Base-by-base conservation (phyloP, 2,329 filamentous ascomycete genomes). In the Neodidymelliopsis sp. region DNA sequence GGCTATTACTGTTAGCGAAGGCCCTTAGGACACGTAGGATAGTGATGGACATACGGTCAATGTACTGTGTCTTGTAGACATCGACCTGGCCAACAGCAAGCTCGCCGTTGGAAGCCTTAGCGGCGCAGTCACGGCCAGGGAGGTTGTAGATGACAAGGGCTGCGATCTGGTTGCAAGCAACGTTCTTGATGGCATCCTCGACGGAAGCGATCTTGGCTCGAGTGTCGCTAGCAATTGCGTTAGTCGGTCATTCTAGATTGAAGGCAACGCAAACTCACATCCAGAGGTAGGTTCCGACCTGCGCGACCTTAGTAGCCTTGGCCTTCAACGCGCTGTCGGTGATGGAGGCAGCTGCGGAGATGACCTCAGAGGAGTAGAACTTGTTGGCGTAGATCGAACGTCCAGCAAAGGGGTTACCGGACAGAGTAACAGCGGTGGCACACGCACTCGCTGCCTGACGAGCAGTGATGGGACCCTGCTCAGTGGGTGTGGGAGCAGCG, bases 21-120 rank as follows among this genome's bases (percentile, higher is more conserved):
- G 3, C 2, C 15, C 1, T 31, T n/a, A n/a, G n/a, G 11, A 20
- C 2, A n/a, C 10, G 20, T 24, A 6, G n/a, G 1, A 12, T 15
- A 8, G 11, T 3, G 11, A 12, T 8, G 13, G 4, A 48, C 69
- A 62, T 43, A 72, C 70, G 74, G 73, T 82, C 79, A 64, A 83
- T 82, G 63, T 82, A 83, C 16, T 75, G 71, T 41, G 45, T 54
- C 67, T 81, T 80, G 72, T 83, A 83, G 24, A 77, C 74, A 39
- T 70, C 69, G 37, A 81, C 59, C 35, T 80, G 74, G 38, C 80
- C 72, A 57, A 84, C 74, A 51, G 81, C 82, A 56, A 84, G 81
- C 71, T 87, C 84, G 61, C 84, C 84, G 66, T 86, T 86, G 60
- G 83, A 86, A 23, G 84, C 83, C 66, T 83, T 78, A 40, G 84